phyloP scores from a whole-genome alignment of 495 filamentous ascomycete species.

The Pseudevernia furfuracea region DNA sequence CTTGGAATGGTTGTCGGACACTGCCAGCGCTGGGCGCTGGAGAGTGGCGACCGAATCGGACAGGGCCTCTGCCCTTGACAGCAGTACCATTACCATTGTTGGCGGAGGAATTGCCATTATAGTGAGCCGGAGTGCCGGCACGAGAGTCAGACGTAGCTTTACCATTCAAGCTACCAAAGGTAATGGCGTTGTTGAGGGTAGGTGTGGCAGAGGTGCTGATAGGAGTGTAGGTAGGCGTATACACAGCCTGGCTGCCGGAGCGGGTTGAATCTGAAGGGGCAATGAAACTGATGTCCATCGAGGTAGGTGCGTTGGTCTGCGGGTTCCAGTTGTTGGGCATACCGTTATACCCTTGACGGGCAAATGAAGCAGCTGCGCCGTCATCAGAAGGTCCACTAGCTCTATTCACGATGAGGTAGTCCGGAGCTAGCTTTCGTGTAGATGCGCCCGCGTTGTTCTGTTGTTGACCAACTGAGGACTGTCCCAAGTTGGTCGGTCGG shows the following conservation, averaged over 20 bases:
- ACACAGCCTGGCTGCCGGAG: background rate
- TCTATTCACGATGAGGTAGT: background rate
- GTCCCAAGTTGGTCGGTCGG: conserved; percentile 3
- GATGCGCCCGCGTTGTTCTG: background rate
- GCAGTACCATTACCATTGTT: background rate
- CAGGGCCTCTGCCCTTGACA: background rate
- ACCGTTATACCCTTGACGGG: background rate
- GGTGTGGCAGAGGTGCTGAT: background rate
- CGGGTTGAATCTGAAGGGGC: background rate
- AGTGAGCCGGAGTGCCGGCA: background rate
- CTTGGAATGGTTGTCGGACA: background rate
- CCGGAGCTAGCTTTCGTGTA: background rate
- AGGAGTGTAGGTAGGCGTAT: conserved; percentile 4
- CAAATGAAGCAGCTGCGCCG: background rate
- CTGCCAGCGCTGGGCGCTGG: background rate
- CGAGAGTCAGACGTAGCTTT: background rate
- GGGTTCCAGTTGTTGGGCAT: background rate
- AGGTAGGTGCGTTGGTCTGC: background rate
- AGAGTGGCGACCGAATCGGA: background rate
- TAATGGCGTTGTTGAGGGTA: background rate
- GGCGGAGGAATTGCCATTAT: background rate
- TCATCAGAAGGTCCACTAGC: background rate
- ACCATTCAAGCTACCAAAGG: background rate
- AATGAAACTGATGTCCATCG: conserved; percentile 9
- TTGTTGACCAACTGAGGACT: background rate